Percentiles rank a stretch among this genome's conserved stretches.
Conservation (phyloP, 768 basidiomycete species). For the Russula sp. region DNA sequence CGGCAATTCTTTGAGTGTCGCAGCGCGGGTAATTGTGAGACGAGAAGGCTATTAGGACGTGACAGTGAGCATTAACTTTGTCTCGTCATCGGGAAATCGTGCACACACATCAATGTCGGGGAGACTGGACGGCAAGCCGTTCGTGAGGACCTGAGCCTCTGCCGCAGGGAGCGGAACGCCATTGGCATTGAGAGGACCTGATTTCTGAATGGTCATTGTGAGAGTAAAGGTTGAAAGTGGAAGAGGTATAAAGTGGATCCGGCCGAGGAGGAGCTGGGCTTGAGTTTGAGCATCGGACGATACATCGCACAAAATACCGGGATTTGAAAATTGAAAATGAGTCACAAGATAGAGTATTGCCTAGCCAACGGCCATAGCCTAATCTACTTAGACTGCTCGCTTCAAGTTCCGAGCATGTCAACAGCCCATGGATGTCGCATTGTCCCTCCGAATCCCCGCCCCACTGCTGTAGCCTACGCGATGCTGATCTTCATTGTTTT, state of each 20-base stretch:
- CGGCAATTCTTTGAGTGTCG: conserved; percentile 45
- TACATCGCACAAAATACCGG: too few species aligned
- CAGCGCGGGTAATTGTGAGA: conserved; percentile 40
- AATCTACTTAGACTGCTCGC: too few species aligned
- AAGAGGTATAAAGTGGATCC: not conserved
- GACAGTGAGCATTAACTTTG: not conserved
- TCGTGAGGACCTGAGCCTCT: conserved; percentile 17
- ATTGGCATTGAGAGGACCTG: conserved; percentile 12
- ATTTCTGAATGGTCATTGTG: conserved; percentile 3
- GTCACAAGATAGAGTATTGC: too few species aligned
- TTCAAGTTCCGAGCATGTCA: too few species aligned
- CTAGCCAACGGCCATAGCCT: too few species aligned
- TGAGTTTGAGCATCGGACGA: too few species aligned
- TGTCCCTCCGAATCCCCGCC: not conserved
- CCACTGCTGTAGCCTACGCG: not conserved
- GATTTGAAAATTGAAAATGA: too few species aligned
- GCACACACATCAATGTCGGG: conserved; percentile 18
- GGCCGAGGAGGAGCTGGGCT: not conserved
- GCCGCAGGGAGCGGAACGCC: conserved; percentile 4
- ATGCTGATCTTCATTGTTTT: not conserved
- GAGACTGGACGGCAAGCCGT: conserved; percentile 7
- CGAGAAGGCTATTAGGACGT: conserved; percentile 41
- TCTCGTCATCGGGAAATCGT: not conserved
- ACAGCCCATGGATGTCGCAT: too few species aligned
- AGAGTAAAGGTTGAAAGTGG: not conserved